Conservation (phyloP, 352 stramenopile genomes). For the Phytopythium ostracodes region DNA sequence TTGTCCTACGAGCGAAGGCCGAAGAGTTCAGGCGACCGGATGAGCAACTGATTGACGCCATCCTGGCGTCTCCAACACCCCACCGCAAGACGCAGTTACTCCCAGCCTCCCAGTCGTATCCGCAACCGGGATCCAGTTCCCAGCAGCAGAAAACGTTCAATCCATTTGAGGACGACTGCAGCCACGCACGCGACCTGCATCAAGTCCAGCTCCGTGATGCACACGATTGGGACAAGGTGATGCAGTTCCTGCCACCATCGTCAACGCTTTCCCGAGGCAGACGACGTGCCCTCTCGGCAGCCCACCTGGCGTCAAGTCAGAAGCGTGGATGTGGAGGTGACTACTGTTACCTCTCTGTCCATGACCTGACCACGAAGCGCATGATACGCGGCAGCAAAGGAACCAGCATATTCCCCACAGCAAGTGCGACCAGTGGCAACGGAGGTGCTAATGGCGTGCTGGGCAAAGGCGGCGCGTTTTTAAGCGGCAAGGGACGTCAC, state of each 20-base stretch:
- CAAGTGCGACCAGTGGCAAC: not conserved
- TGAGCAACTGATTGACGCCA: conserved; percentile 67
- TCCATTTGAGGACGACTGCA: conserved; percentile 26
- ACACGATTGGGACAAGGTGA: conserved; percentile 44
- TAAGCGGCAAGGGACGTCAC: conserved; percentile 21
- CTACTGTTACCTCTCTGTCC: conserved; percentile 51
- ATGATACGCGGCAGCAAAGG: conserved; percentile 23
- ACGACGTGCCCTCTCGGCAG: conserved; percentile 47
- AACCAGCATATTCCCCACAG: not conserved
- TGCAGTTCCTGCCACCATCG: conserved; percentile 46
- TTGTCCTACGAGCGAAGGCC: conserved; percentile 52
- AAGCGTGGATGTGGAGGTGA: conserved; percentile 70
- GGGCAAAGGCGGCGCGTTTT: conserved; percentile 7
- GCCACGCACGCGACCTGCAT: not conserved
- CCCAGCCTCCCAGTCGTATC: conserved; percentile 23
- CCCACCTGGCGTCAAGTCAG: conserved; percentile 69
- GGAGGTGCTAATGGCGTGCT: not conserved
- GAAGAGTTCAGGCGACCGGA: conserved; percentile 47
- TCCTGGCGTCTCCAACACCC: conserved; percentile 51
- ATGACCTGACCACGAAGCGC: conserved; percentile 31
- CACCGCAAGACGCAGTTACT: conserved; percentile 26
- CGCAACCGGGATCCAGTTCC: not conserved
- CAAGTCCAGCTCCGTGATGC: conserved; percentile 26
- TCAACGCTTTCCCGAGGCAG: conserved; percentile 56
- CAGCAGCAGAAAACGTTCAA: conserved; percentile 16